Evolutionary conservation across 1,139 yeast species (phyloP).

Genomic region (Suhomyces bribrorum): DNA sequence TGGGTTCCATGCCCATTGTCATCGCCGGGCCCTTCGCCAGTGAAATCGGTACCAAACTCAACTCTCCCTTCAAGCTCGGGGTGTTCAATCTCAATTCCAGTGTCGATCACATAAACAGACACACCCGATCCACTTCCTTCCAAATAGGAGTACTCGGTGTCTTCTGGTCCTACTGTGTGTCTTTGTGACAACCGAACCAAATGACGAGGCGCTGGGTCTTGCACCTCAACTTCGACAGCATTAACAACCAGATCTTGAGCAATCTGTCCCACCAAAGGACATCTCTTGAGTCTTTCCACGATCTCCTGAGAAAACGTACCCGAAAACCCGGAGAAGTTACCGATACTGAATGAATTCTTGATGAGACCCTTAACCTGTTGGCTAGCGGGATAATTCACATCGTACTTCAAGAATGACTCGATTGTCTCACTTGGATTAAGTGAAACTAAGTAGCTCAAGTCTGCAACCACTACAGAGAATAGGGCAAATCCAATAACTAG

Average conservation of each 20-base stretch:
- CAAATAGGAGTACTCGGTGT: constrained; percentile 40
- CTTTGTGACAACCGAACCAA: constrained; percentile 63
- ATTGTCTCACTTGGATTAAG: constrained; percentile 23
- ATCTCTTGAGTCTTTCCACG: constrained; percentile 46
- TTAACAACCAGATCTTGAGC: constrained; percentile 58
- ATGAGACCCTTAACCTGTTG: constrained; percentile 46
- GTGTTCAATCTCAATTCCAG: constrained; percentile 62
- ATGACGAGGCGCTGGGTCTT: constrained; percentile 65
- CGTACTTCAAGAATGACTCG: constrained; percentile 43
- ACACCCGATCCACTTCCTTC: constrained; percentile 54
- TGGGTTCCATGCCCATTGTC: constrained; percentile 81
- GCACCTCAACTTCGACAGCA: constrained; percentile 45
- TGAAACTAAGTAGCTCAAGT: constrained; percentile 15
- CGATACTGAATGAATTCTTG: constrained; percentile 52
- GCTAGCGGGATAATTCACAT: constrained; percentile 32
- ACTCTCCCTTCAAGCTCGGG: constrained; percentile 72
- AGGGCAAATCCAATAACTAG: background rate
- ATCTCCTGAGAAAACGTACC: constrained; percentile 56
- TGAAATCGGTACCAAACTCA: constrained; percentile 56
- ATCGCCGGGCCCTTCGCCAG: constrained; percentile 64
- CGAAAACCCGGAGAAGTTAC: constrained; percentile 62
- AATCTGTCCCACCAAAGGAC: constrained; percentile 56
- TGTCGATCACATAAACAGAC: constrained; percentile 77
- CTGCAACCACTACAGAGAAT: constrained; percentile 1
- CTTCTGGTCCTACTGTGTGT: constrained; percentile 28